Evolutionary conservation across 2,329 filamentous ascomycete genomes (phyloP).

Genomic region (Kalmusia sp.): DNA sequence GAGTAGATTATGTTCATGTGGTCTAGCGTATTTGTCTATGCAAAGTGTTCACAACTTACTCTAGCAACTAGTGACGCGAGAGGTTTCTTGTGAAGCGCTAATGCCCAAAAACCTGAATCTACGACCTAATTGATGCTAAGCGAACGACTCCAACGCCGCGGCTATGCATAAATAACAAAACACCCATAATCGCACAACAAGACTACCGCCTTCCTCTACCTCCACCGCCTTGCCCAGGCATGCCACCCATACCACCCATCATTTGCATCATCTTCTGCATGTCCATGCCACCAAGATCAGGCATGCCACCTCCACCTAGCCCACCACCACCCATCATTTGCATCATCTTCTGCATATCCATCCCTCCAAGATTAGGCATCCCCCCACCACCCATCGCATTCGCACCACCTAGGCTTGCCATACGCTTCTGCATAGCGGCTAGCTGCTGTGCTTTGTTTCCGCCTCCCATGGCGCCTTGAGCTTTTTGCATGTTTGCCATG

Average conservation of each 20-base stretch:
- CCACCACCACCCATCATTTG: conserved; percentile 52
- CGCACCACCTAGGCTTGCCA: conserved; percentile 88
- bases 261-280: conserved; percentile 59
- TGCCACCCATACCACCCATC: conserved; percentile 41
- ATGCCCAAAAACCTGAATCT: too few species aligned
- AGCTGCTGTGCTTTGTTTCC: conserved; percentile 92
- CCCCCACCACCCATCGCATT: conserved; percentile 65
- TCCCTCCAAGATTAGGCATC: conserved; percentile 87
- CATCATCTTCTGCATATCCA: conserved; percentile 86
- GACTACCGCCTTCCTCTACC: not conserved
- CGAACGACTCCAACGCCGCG: conserved; percentile 28
- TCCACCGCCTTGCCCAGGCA: conserved; percentile 12
- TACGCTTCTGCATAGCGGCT: conserved; percentile 94
- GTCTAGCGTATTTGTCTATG: too few species aligned
- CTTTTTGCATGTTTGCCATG: conserved; percentile 97
- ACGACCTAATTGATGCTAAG: too few species aligned
- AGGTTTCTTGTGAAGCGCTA: too few species aligned
- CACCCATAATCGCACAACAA: not conserved
- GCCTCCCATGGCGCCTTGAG: conserved; percentile 88
- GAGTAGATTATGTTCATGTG: too few species aligned
- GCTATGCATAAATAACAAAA: conserved; percentile 34
- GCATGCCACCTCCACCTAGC: conserved; percentile 53
- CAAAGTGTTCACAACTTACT: too few species aligned
- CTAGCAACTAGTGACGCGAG: too few species aligned
- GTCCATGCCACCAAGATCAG: conserved; percentile 49